Conservation (phyloP, 1,284 basidiomycete genomes). For the Malassezia restricta region DNA sequence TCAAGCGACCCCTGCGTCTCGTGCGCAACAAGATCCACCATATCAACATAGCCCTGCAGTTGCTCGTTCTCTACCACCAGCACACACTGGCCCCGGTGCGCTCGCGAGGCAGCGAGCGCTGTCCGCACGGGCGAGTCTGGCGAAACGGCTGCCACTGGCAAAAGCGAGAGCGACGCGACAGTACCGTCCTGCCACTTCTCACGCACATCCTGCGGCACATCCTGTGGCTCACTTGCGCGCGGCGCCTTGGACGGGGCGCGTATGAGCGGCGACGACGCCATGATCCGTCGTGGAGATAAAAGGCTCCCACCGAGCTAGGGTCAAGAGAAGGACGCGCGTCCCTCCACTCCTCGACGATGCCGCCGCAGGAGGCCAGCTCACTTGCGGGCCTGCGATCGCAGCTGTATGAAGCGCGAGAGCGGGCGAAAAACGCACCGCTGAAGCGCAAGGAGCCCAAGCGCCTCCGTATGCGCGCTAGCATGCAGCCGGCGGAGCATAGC, state of each 20-base stretch:
- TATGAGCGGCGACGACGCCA: not conserved
- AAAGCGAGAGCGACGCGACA: slow-evolving; percentile 1
- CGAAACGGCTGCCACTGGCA: slow-evolving; percentile 3
- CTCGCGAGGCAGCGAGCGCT: slow-evolving; percentile 8
- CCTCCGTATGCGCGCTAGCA: not conserved
- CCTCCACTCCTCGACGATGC: not conserved
- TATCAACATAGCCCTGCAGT: slow-evolving; percentile 35
- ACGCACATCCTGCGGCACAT: not conserved
- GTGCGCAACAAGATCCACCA: slow-evolving; percentile 23
- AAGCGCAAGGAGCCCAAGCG: not conserved
- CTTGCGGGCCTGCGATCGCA: slow-evolving; percentile 25
- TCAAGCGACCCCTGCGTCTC: slow-evolving; percentile 21
- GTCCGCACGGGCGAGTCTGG: not conserved
- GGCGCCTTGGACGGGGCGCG: not conserved
- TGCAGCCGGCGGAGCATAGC: not conserved
- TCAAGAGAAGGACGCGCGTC: too few relatives aligned
- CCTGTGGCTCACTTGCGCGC: not conserved
- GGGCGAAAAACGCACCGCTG: not conserved
- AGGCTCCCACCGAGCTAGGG: too few relatives aligned
- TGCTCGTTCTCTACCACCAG: slow-evolving; percentile 22
- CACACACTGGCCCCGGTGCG: slow-evolving; percentile 7
- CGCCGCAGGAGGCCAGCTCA: slow-evolving; percentile 12
- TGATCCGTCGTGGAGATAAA: too few relatives aligned
- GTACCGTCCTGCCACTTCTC: slow-evolving; percentile 2
- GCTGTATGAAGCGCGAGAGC: slow-evolving; percentile 20